Evolutionary conservation across 345 rosid genomes (phyloP), one percentile per base, ranked within the genome.

Genomic region (Hypericum androsaemum): DNA sequence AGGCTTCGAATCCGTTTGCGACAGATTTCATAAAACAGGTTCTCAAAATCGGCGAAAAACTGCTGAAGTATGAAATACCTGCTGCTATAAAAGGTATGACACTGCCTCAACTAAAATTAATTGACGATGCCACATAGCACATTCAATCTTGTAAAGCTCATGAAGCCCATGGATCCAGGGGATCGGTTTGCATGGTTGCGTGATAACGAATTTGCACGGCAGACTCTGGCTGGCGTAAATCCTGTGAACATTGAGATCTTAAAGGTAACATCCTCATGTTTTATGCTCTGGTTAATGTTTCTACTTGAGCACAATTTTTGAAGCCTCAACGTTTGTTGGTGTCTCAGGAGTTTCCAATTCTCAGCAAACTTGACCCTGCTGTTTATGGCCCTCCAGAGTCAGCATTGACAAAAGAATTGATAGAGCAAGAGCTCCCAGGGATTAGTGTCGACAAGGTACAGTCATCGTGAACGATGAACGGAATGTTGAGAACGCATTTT

Each of bases 101-200:
- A 44, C 4, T 44, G n/a, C 15, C 47, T 44, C 15, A 16, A 16
- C 6, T 44, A 12, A 6, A 6, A 12, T 46, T n/a, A 4, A n/a
- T 44, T 1, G n/a, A 7, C 15, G 5, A 7, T 10, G 46, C 15
- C 48, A n/a, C 53, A 52, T 39, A 50, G 38, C 32, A n/a, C 52
- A 38, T 41, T 40, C 10, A 62, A n/a, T 44, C 54, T 12, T 60
- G 15, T n/a, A 10, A 50, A 52, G 44, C 7, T 43, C 16, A 36
- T 43, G 28, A 38, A 11, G 13, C 56, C 13, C 57, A 7, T 59
- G 11, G 63, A 15, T 67, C 14, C 72, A 90, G 98, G 75, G 68
- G 96, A 90, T 60, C 76, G 96, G 47, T 90, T 90, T 77, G 73
- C 96, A 10, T 90, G 98, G 98, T 66, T 90, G 57, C 74, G 98